Evolutionary conservation across 257 asterid genomes (phyloP).

Genomic region (Datura wrightii): DNA sequence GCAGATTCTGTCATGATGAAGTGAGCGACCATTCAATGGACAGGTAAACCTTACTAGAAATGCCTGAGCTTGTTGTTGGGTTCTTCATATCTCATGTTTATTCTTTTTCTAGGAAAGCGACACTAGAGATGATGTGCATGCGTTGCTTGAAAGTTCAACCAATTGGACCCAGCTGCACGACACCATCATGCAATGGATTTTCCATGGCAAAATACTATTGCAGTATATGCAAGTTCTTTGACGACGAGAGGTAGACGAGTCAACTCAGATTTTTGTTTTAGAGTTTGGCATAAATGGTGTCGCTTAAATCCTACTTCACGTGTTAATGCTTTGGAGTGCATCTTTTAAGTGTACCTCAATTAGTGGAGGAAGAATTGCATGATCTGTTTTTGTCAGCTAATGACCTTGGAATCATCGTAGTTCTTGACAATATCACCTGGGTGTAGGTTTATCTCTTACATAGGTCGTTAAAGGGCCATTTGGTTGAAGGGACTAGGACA

Average conservation of each 20-base stretch:
- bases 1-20: conserved; percentile 57
- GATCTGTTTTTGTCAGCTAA: neutral
- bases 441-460: neutral
- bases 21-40: conserved; percentile 57
- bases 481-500: conserved; percentile 18
- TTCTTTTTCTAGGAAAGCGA: conserved; percentile 47
- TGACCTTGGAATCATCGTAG: neutral
- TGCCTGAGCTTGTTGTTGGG: neutral
- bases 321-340: neutral
- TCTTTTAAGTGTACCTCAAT: neutral
- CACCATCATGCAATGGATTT: conserved; percentile 57
- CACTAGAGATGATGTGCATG: conserved; percentile 58
- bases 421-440: neutral
- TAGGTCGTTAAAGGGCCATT: neutral
- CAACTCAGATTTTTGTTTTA: conserved; percentile 12
- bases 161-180: conserved; percentile 50
- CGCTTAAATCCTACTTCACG: neutral
- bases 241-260: conserved; percentile 53
- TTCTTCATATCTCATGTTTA: conserved; percentile 18
- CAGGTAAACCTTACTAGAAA: conserved; percentile 37
- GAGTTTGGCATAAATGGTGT: neutral
- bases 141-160: conserved; percentile 52
- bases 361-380: neutral
- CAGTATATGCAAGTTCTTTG: conserved; percentile 54
- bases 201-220: conserved; percentile 58